phyloP scores from a whole-genome alignment of 345 rosid genomes.

The Excoecaria cochinchinensis region DNA sequence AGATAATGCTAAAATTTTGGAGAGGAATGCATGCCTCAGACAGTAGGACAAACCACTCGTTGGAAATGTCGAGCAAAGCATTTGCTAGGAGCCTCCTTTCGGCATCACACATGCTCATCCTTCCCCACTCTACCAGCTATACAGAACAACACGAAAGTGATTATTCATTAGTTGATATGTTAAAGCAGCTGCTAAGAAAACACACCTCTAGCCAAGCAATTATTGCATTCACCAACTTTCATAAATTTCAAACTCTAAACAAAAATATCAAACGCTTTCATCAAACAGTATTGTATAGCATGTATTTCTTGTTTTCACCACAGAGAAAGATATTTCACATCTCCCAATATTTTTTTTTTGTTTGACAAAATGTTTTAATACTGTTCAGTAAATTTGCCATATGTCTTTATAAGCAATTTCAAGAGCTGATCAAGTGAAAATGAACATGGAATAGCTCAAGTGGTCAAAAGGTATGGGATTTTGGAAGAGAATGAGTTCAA shows the following conservation, averaged over 20 bases:
- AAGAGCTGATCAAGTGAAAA: too few relatives aligned
- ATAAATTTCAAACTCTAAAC: background rate
- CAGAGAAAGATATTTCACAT: background rate
- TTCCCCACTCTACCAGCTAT: constrained; percentile 87
- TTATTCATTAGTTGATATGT: background rate
- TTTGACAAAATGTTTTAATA: too few relatives aligned
- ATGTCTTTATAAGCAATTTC: too few relatives aligned
- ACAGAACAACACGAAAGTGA: background rate
- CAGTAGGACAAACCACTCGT: constrained; percentile 82
- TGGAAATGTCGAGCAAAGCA: constrained; percentile 81
- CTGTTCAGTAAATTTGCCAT: too few relatives aligned
- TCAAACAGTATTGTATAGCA: background rate
- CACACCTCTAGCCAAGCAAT: background rate
- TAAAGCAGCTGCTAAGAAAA: background rate
- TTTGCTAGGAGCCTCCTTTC: constrained; percentile 89
- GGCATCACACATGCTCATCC: constrained; percentile 91
- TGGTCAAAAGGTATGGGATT: too few relatives aligned
- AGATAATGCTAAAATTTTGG: constrained; percentile 62
- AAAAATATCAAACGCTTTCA: background rate
- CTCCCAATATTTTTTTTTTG: background rate
- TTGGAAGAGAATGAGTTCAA: too few relatives aligned
- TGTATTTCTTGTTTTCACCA: too few relatives aligned
- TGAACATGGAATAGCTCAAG: too few relatives aligned
- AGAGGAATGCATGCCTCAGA: constrained; percentile 93
- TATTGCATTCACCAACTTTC: background rate